Conservation (phyloP, 164 flowering plant species). For the Berberis thunbergii region DNA sequence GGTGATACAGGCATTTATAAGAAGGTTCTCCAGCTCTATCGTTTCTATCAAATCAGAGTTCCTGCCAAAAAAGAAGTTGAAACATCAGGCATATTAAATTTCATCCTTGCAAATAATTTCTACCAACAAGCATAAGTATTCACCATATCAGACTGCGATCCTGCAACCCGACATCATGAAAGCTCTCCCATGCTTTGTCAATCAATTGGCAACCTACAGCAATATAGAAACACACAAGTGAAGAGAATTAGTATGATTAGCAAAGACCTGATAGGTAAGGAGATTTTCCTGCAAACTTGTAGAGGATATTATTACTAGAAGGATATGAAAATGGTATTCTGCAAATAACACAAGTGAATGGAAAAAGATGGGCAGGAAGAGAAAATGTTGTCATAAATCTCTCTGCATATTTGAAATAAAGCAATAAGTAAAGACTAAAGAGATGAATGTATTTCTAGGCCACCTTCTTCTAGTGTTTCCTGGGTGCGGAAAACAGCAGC, state of each 20-base stretch:
- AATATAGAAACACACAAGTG: background rate
- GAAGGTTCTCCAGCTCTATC: slow-evolving; percentile 85
- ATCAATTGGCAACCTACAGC: slow-evolving; percentile 69
- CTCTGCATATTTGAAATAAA: too few relatives aligned
- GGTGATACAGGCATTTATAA: slow-evolving; percentile 90
- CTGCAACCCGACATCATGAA: slow-evolving; percentile 69
- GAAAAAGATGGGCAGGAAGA: too few relatives aligned
- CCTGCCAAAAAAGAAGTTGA: slow-evolving; percentile 33
- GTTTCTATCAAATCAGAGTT: slow-evolving; percentile 95
- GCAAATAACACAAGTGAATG: background rate
- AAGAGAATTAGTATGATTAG: background rate
- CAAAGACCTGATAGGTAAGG: background rate
- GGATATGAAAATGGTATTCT: background rate
- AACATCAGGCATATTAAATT: background rate
- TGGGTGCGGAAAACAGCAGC: slow-evolving; percentile 97
- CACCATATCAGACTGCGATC: slow-evolving; percentile 95
- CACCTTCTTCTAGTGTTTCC: slow-evolving; percentile 92
- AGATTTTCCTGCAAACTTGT: background rate
- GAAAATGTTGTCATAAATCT: too few relatives aligned
- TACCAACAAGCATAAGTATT: slow-evolving; percentile 1
- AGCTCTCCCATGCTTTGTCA: slow-evolving; percentile 86
- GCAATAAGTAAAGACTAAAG: too few relatives aligned
- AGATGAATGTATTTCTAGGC: too few relatives aligned
- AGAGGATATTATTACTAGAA: too few relatives aligned
- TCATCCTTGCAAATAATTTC: background rate